phyloP scores from a whole-genome alignment of 441 rosid genomes.

The Eruca vesicaria region DNA sequence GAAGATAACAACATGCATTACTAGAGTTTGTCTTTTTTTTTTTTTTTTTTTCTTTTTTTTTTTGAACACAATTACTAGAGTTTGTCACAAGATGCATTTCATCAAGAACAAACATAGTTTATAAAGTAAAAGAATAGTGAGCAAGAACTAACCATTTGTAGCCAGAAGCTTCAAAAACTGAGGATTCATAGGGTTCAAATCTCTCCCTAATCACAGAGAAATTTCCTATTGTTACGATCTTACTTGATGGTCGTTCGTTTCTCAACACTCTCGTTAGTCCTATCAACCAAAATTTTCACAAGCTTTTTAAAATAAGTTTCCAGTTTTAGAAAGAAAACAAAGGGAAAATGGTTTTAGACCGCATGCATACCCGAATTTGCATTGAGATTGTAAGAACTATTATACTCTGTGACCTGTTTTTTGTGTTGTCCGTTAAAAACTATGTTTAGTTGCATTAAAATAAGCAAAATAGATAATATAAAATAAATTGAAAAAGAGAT shows the following conservation, averaged over 20 bases:
- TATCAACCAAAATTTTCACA: too few relatives aligned
- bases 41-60: too few relatives aligned
- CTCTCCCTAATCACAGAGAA: conserved; percentile 12
- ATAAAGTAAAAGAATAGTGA: neutral
- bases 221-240: conserved; percentile 9
- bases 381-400: too few relatives aligned
- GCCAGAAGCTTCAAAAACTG: conserved; percentile 31
- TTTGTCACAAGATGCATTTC: neutral
- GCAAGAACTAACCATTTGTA: conserved; percentile 35
- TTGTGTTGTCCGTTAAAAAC: too few relatives aligned
- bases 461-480: too few relatives aligned
- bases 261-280: neutral
- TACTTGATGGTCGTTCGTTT: conserved; percentile 24
- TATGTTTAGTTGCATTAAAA: too few relatives aligned
- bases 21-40: neutral
- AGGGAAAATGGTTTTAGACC: too few relatives aligned
- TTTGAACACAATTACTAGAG: neutral
- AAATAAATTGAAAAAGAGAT: too few relatives aligned
- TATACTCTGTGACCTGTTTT: too few relatives aligned
- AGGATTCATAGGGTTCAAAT: conserved; percentile 5
- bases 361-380: too few relatives aligned
- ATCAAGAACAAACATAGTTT: neutral
- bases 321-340: too few relatives aligned
- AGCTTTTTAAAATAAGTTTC: too few relatives aligned
- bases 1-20: neutral